Conservation (phyloP, 345 rosid genomes). For the Arabidopsis suecica region DNA sequence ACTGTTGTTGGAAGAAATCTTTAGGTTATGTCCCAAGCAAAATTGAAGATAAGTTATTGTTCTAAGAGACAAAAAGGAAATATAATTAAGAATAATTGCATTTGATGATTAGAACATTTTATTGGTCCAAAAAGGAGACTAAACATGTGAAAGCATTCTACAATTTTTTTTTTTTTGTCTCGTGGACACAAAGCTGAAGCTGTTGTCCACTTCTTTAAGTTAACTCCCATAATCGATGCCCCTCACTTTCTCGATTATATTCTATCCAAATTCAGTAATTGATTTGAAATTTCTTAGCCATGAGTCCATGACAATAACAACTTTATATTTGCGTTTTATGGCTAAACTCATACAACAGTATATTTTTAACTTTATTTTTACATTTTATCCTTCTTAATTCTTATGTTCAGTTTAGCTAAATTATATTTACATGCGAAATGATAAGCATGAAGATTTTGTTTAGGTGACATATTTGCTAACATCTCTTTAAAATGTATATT, state of each 20-base stretch:
- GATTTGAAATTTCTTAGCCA: conserved; percentile 12
- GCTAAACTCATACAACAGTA: not conserved
- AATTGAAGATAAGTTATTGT: conserved; percentile 25
- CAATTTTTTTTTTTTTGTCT: conserved; percentile 25
- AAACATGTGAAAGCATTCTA: conserved; percentile 40
- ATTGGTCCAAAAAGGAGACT: conserved; percentile 36
- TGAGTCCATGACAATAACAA: conserved; percentile 27
- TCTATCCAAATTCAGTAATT: conserved; percentile 20
- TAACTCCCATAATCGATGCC: conserved; percentile 25
- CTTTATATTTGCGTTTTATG: not conserved
- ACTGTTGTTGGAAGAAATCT: conserved; percentile 43
- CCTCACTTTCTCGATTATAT: conserved; percentile 25
- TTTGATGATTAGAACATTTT: conserved; percentile 36
- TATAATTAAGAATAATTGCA: conserved; percentile 31
- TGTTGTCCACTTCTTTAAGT: conserved; percentile 43
- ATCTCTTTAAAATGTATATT: not conserved
- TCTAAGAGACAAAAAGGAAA: conserved; percentile 18
- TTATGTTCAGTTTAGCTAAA: not conserved
- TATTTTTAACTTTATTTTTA: too few relatives aligned
- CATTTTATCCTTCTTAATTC: too few relatives aligned
- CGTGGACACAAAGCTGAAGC: conserved; percentile 44
- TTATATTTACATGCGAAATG: not conserved
- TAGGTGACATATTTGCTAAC: not conserved
- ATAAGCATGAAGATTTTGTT: not conserved
- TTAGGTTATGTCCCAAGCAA: conserved; percentile 38